These are phyloP conservation scores for Microsporum audouinii DNA, from an alignment of 2,329 filamentous ascomycete genomes.

Conservation along the genomic window DNA sequence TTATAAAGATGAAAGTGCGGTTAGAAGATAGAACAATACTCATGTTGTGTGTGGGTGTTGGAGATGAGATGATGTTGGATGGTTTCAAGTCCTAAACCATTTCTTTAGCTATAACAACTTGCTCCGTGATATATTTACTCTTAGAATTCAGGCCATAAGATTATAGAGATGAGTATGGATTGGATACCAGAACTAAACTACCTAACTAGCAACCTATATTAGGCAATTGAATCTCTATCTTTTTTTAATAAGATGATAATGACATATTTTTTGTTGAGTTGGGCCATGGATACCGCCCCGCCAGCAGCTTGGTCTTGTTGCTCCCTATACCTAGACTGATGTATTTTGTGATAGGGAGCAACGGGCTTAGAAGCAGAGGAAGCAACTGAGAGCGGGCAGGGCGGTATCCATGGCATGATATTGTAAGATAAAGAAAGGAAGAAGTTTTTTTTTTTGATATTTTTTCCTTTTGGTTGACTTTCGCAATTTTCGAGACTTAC, in stretches of 20 bases:
- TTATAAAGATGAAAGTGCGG: neutral
- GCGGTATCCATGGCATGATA: neutral
- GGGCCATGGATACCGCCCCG: neutral
- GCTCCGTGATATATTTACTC: neutral
- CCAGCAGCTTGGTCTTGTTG: neutral
- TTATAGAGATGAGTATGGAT: neutral
- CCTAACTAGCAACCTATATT: neutral
- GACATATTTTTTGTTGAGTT: neutral
- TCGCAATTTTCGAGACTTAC: neutral
- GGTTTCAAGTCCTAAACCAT: no score
- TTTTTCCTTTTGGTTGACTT: neutral
- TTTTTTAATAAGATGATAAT: neutral
- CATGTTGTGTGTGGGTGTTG: no score
- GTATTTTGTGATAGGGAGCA: neutral
- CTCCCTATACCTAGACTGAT: neutral
- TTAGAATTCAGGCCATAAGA: neutral
- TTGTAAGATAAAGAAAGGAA: neutral
- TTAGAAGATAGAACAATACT: neutral
- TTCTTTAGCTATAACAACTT: no score
- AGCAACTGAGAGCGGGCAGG: neutral
- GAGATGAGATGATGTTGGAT: no score
- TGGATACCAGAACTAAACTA: neutral
- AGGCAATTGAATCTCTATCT: neutral
- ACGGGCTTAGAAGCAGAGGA: neutral
- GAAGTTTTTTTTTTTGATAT: neutral